Evolutionary conservation across 1,284 basidiomycete species (phyloP).

Genomic region (Athelia psychrophila): DNA sequence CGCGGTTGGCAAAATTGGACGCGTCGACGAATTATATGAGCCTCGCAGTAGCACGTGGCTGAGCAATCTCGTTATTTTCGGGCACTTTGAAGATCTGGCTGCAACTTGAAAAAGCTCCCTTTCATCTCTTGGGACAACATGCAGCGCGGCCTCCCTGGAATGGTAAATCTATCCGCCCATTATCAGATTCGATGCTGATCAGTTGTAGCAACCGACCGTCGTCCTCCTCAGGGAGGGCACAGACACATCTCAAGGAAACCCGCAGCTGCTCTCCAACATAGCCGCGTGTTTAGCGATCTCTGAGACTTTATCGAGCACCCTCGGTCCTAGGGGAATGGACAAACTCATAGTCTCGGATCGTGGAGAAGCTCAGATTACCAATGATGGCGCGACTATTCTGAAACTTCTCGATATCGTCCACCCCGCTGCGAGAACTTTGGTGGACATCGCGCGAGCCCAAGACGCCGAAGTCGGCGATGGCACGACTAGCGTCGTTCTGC

Average conservation of each 20-base stretch:
- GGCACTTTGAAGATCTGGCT: not conserved
- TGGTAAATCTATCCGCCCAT: conserved; percentile 39
- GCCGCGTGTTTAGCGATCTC: conserved; percentile 91
- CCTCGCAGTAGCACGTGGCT: not conserved
- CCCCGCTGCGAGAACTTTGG: conserved; percentile 93
- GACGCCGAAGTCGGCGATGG: conserved; percentile 99
- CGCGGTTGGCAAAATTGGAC: not conserved
- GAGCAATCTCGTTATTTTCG: not conserved
- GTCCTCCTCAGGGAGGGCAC: conserved; percentile 95
- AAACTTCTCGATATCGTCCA: conserved; percentile 98
- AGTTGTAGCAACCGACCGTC: conserved; percentile 85
- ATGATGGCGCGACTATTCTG: conserved; percentile 97
- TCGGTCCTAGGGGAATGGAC: conserved; percentile 99
- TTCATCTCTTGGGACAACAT: conserved; percentile 44
- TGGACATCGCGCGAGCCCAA: conserved; percentile 97
- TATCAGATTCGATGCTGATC: conserved; percentile 13
- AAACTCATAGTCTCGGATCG: conserved; percentile 92
- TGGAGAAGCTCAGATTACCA: conserved; percentile 96
- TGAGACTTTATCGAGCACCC: conserved; percentile 88
- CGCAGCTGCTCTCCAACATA: conserved; percentile 95
- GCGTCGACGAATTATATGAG: conserved; percentile 1
- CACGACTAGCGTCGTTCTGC: conserved; percentile 92
- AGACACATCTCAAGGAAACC: conserved; percentile 93
- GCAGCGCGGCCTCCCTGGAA: conserved; percentile 66
- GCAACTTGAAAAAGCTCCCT: too few relatives aligned